phyloP scores from a whole-genome alignment of 768 basidiomycete genomes.

The Polyporus arcularius region DNA sequence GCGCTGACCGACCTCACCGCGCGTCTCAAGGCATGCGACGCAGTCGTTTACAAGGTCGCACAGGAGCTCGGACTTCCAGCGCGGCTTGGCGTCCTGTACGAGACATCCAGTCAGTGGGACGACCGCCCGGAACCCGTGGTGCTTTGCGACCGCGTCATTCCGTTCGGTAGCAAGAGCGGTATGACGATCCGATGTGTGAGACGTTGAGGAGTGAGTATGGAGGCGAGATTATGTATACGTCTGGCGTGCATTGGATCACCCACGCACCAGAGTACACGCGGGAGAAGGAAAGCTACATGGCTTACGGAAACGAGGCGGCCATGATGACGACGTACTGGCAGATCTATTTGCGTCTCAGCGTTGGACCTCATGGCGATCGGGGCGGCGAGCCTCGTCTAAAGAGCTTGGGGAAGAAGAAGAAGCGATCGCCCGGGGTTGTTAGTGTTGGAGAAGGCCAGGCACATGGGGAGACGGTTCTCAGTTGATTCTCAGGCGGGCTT shows the following conservation, averaged over 20 bases:
- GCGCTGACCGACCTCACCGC: neutral
- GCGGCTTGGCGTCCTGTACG: slow-evolving; percentile 1
- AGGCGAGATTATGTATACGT: neutral
- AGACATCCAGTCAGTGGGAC: neutral
- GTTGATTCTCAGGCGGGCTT: no score
- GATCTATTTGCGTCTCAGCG: slow-evolving; percentile 3
- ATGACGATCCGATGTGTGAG: neutral
- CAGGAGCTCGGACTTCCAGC: slow-evolving; percentile 2
- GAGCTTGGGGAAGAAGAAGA: neutral
- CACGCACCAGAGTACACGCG: neutral
- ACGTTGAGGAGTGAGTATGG: neutral
- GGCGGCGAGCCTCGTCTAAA: neutral
- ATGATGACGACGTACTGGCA: slow-evolving; percentile 4
- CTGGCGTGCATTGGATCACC: slow-evolving; percentile 1
- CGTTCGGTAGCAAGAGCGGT: neutral
- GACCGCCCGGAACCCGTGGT: neutral
- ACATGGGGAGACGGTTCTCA: no score
- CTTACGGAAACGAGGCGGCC: slow-evolving; percentile 6
- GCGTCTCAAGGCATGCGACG: slow-evolving; percentile 15
- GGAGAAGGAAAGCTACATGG: slow-evolving; percentile 3
- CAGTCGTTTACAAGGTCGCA: slow-evolving; percentile 1
- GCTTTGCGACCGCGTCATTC: neutral
- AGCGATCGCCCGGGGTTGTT: no score
- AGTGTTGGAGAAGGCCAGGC: no score
- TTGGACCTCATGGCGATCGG: neutral